Percentiles rank a stretch among this genome's conserved stretches.
These are phyloP conservation scores for Yarrowia sp. DNA, from an alignment of 805 yeast species.

Conservation along the genomic window DNA sequence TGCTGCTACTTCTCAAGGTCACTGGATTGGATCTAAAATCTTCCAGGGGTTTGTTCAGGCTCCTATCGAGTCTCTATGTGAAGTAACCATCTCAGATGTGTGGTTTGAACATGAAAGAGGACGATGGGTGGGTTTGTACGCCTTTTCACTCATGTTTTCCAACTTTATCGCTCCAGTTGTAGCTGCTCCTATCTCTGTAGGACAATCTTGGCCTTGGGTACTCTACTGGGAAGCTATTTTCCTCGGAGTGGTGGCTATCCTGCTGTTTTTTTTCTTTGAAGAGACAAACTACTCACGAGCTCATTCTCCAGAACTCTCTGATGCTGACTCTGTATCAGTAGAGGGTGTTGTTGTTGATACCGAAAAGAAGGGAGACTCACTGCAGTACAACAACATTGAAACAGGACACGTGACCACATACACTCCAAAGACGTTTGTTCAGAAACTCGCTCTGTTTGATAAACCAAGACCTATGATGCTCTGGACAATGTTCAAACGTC, in stretches of 20 bases:
- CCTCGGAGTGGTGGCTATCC: not conserved
- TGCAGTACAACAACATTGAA: not conserved
- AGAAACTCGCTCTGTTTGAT: slow-evolving; percentile 17
- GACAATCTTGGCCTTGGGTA: slow-evolving; percentile 28
- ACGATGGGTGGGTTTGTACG: slow-evolving; percentile 67
- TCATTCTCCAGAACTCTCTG: not conserved
- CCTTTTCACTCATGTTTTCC: slow-evolving; percentile 51
- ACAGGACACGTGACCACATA: not conserved
- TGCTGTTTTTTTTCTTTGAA: slow-evolving; percentile 21
- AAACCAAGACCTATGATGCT: slow-evolving; percentile 7
- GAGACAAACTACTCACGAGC: slow-evolving; percentile 19
- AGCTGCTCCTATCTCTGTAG: slow-evolving; percentile 9
- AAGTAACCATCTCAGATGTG: slow-evolving; percentile 64
- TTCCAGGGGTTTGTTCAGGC: slow-evolving; percentile 61
- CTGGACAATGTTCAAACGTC: slow-evolving; percentile 14
- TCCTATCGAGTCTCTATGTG: slow-evolving; percentile 69
- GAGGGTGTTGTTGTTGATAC: not conserved
- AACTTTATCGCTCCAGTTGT: slow-evolving; percentile 5
- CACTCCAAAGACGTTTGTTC: slow-evolving; percentile 17
- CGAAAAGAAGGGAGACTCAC: not conserved
- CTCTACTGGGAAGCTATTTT: slow-evolving; percentile 26
- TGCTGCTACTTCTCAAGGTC: slow-evolving; percentile 39
- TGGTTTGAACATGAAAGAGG: slow-evolving; percentile 78
- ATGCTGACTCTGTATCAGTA: not conserved
- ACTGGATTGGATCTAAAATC: slow-evolving; percentile 44